Evolutionary conservation across 1,139 yeast genomes (phyloP), one percentile per base, ranked within the genome.

Genomic region (Eremothecium sinecaudum): DNA sequence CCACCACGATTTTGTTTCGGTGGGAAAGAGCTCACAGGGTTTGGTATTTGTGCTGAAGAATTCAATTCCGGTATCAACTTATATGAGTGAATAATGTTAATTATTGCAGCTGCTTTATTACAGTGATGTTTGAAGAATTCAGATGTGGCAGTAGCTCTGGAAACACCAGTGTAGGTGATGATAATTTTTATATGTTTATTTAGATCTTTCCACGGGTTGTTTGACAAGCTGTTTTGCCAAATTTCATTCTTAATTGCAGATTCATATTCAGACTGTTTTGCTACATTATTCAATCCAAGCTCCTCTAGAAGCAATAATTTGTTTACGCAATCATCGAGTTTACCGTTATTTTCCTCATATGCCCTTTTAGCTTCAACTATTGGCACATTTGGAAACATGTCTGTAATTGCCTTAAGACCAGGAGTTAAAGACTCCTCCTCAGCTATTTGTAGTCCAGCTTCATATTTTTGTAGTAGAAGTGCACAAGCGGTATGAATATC

Each of bases 401-500:
- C 28, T 24, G 23, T 17, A 3, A 28, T 20, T 8, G 7, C 25
- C 25, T 9, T 23, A 9, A 23, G 14, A 7, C 10, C 14, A 2
- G 21, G 34, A 43, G 25, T 13, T 34, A 37, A 8, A n/a, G n/a
- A 20, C 36, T 17, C 15, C 18, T 34, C 19, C 14, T 32, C 30
- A 15, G 28, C 38, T 15, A 30, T 31, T 23, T 28, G 28, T 4
- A 23, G 26, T 15, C 18, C 11, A 13, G 24, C 25, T 13, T 30
- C 32, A 23, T 41, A 34, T 16, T 40, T 48, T 29, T 54, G 45
- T 11, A 54, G 34, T 11, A 54, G 21, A 31, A 53, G 48, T 2
- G 51, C 37, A 10, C 49, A 41, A 6, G 58, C 50, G n/a, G 45
- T 31, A 11, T 48, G 48, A 4, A 51, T 12, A 35, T 53, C 47